Percentiles rank a stretch among this genome's conserved stretches.
Evolutionary conservation across 306 rosid species (phyloP).

Genomic region (Quercus wislizeni): DNA sequence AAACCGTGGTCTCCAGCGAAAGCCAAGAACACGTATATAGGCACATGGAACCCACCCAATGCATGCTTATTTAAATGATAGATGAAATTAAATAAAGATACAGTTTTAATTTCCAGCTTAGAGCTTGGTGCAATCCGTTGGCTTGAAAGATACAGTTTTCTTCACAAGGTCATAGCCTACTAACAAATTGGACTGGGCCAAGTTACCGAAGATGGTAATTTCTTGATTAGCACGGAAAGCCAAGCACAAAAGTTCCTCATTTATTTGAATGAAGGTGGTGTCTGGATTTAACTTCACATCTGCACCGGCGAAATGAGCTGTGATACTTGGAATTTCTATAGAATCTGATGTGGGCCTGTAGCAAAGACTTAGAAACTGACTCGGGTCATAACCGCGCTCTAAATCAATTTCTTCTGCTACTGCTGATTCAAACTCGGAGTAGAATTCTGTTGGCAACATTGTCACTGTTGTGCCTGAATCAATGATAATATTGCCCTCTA

Average conservation of each 20-base stretch:
- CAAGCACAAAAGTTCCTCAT: slow-evolving; percentile 29
- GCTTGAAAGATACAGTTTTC: no score
- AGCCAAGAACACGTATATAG: no score
- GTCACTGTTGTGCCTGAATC: no score
- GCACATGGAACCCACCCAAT: no score
- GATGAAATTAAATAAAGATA: no score
- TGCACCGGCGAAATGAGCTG: slow-evolving; percentile 38
- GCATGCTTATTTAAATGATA: no score
- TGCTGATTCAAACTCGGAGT: no score
- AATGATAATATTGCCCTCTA: slow-evolving; percentile 17
- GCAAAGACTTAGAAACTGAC: not conserved
- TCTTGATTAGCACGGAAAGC: not conserved
- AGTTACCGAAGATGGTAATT: slow-evolving; percentile 38
- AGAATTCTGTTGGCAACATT: no score
- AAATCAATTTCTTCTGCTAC: not conserved
- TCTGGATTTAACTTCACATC: slow-evolving; percentile 23
- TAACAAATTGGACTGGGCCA: slow-evolving; percentile 3
- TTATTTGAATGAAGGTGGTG: slow-evolving; percentile 33
- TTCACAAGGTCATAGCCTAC: no score
- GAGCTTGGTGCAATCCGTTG: no score
- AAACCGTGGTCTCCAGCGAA: no score
- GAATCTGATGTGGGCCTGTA: not conserved
- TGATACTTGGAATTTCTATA: slow-evolving; percentile 14
- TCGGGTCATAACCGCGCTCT: slow-evolving; percentile 2
- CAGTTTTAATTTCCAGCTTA: no score